Conservation (phyloP, 2,329 filamentous ascomycete genomes). For the Aureobasidium sp. region DNA sequence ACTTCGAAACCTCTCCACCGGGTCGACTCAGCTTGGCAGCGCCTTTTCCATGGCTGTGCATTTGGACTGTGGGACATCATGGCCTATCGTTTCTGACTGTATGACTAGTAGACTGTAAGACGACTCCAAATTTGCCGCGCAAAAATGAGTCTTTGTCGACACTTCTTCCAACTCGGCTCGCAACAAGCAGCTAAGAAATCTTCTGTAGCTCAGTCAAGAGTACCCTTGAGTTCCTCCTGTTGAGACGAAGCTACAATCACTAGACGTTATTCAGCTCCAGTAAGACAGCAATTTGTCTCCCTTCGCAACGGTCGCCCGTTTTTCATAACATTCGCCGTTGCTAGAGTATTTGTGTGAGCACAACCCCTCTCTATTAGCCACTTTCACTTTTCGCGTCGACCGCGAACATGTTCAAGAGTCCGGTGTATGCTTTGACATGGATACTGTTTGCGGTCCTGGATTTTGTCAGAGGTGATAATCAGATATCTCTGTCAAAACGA, state of each 20-base stretch:
- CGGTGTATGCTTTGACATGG: neutral
- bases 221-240: neutral
- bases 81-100: neutral
- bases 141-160: neutral
- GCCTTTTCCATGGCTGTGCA: neutral
- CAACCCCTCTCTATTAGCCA: neutral
- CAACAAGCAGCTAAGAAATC: neutral
- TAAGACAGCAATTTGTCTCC: neutral
- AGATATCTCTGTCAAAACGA: constrained; percentile 1
- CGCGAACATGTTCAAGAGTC: neutral
- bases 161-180: neutral
- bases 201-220: neutral
- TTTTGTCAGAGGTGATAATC: neutral
- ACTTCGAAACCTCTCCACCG: neutral
- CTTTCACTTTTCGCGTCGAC: neutral
- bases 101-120: neutral
- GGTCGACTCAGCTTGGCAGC: neutral
- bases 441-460: neutral
- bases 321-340: neutral
- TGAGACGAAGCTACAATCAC: neutral
- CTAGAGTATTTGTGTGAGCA: neutral
- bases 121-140: neutral
- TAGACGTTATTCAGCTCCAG: neutral
- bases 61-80: neutral
- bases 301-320: constrained; percentile 5